A percentile compares a stretch with the other conserved stretches of the same genome.
Conservation (phyloP, 2,329 filamentous ascomycete species). For the Grosmannia serpens region DNA sequence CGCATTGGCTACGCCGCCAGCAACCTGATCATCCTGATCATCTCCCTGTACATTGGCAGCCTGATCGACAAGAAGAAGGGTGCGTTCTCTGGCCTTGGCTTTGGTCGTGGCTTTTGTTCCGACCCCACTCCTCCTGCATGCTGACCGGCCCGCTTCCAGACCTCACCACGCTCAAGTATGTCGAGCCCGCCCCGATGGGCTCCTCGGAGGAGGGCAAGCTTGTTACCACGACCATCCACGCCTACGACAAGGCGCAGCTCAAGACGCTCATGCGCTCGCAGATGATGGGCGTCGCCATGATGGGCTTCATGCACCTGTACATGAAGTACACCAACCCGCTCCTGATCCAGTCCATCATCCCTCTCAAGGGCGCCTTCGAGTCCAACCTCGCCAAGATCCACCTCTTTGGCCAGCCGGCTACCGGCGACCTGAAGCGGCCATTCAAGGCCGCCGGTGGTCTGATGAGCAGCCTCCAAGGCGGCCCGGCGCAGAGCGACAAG, state of each 20-base stretch:
- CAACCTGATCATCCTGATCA: conserved; percentile 69
- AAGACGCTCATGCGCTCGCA: conserved; percentile 78
- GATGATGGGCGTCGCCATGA: conserved; percentile 95
- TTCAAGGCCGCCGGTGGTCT: conserved; percentile 82
- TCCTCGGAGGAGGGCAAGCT: conserved; percentile 91
- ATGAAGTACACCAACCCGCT: conserved; percentile 99
- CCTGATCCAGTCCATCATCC: conserved; percentile 96
- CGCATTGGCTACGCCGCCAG: conserved; percentile 44
- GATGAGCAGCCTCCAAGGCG: conserved; percentile 65
- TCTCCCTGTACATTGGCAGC: conserved; percentile 78
- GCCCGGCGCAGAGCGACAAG: conserved; percentile 80
- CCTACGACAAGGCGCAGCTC: conserved; percentile 84
- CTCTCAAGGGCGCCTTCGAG: conserved; percentile 90
- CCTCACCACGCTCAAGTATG: conserved; percentile 95
- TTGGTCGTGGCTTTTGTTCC: background rate
- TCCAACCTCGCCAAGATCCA: conserved; percentile 95
- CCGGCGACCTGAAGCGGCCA: conserved; percentile 84
- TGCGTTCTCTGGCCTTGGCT: no score
- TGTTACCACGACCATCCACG: conserved; percentile 90
- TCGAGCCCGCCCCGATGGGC: conserved; percentile 89
- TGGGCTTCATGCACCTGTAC: conserved; percentile 97
- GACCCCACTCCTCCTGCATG: no score
- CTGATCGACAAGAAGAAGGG: conserved; percentile 96
- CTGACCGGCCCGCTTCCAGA: conserved; percentile 42
- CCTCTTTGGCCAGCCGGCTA: conserved; percentile 74